These are phyloP conservation scores for Phytopythium litorale DNA, from an alignment of 352 stramenopile species.

Conservation along the genomic window DNA sequence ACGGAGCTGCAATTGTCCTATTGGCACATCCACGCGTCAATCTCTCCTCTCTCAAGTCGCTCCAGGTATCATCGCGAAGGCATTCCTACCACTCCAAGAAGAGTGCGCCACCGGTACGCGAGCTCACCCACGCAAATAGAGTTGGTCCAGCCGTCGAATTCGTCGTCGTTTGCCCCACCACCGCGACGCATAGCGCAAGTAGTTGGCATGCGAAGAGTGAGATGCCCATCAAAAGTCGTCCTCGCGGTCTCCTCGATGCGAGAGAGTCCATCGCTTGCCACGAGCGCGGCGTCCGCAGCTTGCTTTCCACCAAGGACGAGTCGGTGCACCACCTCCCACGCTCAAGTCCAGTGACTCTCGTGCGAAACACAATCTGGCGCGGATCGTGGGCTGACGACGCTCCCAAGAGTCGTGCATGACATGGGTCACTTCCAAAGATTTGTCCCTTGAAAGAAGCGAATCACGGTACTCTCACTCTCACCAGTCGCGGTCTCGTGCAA, in stretches of 20 bases:
- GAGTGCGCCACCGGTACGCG: conserved; percentile 30
- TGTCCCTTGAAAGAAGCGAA: too few species aligned
- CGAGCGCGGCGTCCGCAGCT: neutral
- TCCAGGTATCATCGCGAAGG: neutral
- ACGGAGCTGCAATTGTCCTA: conserved; percentile 24
- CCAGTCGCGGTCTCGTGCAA: too few species aligned
- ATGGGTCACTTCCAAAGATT: neutral
- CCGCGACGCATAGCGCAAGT: neutral
- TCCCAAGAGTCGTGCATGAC: neutral
- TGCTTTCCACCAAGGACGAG: neutral
- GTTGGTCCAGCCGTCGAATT: neutral
- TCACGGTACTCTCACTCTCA: too few species aligned
- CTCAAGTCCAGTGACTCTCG: neutral
- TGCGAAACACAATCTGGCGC: neutral
- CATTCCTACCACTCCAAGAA: conserved; percentile 25
- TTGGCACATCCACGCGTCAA: neutral
- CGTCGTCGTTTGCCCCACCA: neutral
- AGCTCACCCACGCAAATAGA: conserved; percentile 6
- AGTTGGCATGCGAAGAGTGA: neutral
- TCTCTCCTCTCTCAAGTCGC: neutral
- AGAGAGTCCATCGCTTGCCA: neutral
- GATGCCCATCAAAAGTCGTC: neutral
- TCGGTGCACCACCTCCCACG: too few species aligned
- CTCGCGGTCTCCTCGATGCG: neutral
- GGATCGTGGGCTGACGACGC: too few species aligned